Base-by-base conservation (phyloP, 345 rosid species). In the Citrus mangshanensis region DNA sequence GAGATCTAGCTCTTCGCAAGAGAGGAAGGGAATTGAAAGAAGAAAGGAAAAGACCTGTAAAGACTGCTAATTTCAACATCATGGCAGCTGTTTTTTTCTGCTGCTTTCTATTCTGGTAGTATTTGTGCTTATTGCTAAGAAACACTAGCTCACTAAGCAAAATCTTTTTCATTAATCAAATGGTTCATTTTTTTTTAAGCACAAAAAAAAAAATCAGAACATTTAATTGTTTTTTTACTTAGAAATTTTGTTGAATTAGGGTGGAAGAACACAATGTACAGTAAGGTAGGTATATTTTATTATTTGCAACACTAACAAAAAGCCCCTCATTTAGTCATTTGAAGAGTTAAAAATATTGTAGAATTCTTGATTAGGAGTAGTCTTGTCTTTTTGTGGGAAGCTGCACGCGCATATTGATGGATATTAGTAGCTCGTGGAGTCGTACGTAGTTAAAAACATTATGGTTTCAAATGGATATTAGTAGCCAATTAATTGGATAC, bases 51-150 rank as follows among this genome's bases (percentile, higher is more conserved):
- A 25, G 58, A 54, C 77, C 70, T 7, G 24, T 0, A 4, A 72
- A 68, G 66, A 54, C 85, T 13, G 38, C 67, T 25, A 85, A 80
- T 71, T 74, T 79, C 77, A 76, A 59, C 73, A 66, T 88, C n/a
- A 46, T 85, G 24, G 89, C 85, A 0, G 89, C 91, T n/a, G 6
- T 87, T 34, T 78, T 92, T 25, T 81, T 79, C 89, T 94, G 54
- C 68, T 94, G 21, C 84, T 89, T 66, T 84, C 94, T 18, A 63
- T 88, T 71, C 8, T 90, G 40, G 69, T 88, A 16, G 94, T 95
- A 30, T 80, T 74, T 65, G 24, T 94, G 76, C 76, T 90, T 38
- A 46, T 86, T 74, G 78, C 67, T 27, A 82, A 66, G 67, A 76
- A 82, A 74, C 77, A 75, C 75, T 78, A 72, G 80, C 27, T 54